phyloP scores from a whole-genome alignment of 768 basidiomycete genomes.

The Hydnomerulius pinastri region DNA sequence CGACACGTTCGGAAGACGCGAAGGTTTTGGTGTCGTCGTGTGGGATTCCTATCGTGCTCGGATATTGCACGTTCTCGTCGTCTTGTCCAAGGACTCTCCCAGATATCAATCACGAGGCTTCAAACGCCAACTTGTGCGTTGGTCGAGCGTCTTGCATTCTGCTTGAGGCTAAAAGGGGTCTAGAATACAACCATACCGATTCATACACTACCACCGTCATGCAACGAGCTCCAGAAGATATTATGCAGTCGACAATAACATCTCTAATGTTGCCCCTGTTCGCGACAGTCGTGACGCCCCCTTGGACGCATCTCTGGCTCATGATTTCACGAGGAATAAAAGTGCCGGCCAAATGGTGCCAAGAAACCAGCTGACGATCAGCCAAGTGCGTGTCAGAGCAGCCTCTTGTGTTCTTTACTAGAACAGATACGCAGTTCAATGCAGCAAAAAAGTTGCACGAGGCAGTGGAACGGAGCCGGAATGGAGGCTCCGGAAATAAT shows the following conservation, averaged over 20 bases:
- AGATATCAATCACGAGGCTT: conserved; percentile 36
- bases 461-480: conserved; percentile 16
- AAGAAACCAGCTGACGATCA: conserved; percentile 35
- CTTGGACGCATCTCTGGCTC: conserved; percentile 32
- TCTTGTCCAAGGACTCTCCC: conserved; percentile 21
- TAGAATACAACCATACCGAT: conserved; percentile 20
- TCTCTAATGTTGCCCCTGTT: conserved; percentile 21
- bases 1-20: conserved; percentile 20
- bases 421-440: conserved; percentile 42
- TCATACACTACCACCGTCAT: conserved; percentile 58
- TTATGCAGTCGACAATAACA: conserved; percentile 50
- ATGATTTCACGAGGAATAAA: conserved; percentile 39
- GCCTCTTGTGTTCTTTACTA: not conserved
- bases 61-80: conserved; percentile 23
- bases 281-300: conserved; percentile 20
- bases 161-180: conserved; percentile 9
- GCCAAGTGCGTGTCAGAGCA: conserved; percentile 38
- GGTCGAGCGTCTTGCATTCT: conserved; percentile 1
- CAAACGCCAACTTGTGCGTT: conserved; percentile 19
- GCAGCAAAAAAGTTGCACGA: conserved; percentile 39
- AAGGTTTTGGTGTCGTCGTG: conserved; percentile 14
- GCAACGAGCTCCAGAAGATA: conserved; percentile 60
- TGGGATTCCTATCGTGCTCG: conserved; percentile 32
- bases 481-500: too few relatives aligned
- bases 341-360: conserved; percentile 8